Evolutionary conservation across 2,329 filamentous ascomycete genomes (phyloP).

Genomic region (Rhexocercosporidium sp.): DNA sequence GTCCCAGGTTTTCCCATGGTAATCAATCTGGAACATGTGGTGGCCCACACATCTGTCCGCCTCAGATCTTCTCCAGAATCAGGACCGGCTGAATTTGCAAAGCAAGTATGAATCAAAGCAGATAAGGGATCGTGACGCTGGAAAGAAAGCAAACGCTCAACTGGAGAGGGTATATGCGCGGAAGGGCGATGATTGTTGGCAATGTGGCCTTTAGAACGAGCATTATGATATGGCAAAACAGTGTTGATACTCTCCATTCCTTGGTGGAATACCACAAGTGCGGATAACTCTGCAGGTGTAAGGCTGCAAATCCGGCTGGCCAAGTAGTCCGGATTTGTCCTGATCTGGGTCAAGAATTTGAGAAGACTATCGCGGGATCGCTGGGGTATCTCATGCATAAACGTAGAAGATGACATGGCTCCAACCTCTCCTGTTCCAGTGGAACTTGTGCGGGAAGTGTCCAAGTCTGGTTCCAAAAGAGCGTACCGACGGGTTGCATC

Average conservation of each 20-base stretch:
- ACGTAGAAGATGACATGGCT: conserved; percentile 53
- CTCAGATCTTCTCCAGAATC: conserved; percentile 81
- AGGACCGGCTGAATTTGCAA: conserved; percentile 82
- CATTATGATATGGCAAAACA: conserved; percentile 73
- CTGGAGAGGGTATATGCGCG: conserved; percentile 61
- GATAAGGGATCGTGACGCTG: conserved; percentile 87
- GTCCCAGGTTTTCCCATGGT: conserved; percentile 75
- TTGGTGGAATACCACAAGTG: conserved; percentile 79
- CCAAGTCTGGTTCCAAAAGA: conserved; percentile 74
- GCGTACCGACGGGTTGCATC: conserved; percentile 74
- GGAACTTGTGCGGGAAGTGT: conserved; percentile 49
- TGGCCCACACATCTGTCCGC: conserved; percentile 86
- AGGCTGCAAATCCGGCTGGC: conserved; percentile 81
- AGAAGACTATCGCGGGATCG: conserved; percentile 78
- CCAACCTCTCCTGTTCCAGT: conserved; percentile 47
- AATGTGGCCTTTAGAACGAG: conserved; percentile 49
- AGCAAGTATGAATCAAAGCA: conserved; percentile 84
- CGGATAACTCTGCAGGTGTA: conserved; percentile 75
- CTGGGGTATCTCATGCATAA: conserved; percentile 75
- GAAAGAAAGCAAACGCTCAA: conserved; percentile 86
- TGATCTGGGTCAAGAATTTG: conserved; percentile 79
- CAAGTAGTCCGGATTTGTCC: conserved; percentile 87
- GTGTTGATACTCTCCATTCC: conserved; percentile 82
- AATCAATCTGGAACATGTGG: conserved; percentile 82
- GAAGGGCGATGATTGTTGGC: conserved; percentile 53